A percentile compares a stretch with the other conserved stretches of the same genome.
Conservation (phyloP, 495 filamentous ascomycete genomes). For the Talaromyces adpressus region DNA sequence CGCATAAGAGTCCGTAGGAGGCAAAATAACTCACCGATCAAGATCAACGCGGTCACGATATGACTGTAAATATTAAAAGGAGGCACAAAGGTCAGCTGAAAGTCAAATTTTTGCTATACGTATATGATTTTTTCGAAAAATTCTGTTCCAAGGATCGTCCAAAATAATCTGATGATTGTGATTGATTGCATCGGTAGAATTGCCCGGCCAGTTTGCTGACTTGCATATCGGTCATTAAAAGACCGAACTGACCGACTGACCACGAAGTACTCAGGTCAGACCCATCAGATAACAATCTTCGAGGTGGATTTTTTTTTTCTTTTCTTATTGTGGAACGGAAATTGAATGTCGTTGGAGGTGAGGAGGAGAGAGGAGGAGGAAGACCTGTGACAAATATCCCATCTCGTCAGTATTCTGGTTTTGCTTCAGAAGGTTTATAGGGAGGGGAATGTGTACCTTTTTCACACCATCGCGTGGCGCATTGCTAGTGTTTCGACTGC, state of each 20-base stretch:
- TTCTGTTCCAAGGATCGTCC: not conserved
- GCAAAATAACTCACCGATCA: conserved; percentile 37
- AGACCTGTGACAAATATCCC: conserved; percentile 6
- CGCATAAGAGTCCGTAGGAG: conserved; percentile 2
- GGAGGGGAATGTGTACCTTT: conserved; percentile 49
- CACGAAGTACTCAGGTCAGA: not conserved
- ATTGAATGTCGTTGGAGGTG: conserved; percentile 1
- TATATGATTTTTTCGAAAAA: not conserved
- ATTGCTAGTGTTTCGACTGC: conserved; percentile 45
- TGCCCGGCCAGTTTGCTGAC: not conserved
- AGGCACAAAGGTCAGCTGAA: conserved; percentile 49
- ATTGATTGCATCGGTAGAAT: not conserved
- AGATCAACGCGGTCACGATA: conserved; percentile 47
- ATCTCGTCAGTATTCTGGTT: not conserved
- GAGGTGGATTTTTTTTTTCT: not conserved
- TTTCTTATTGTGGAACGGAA: not conserved
- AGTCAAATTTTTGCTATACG: conserved; percentile 26
- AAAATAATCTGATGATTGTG: not conserved
- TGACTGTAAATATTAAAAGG: conserved; percentile 44
- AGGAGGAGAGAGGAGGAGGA: conserved; percentile 21
- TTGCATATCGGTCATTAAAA: conserved; percentile 15
- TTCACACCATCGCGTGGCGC: conserved; percentile 72
- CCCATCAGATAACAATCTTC: not conserved
- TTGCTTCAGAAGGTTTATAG: not conserved
- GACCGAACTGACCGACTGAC: not conserved